Evolutionary conservation across 768 basidiomycete genomes (phyloP), one percentile per base, ranked within the genome.

Genomic region (Xerocomus spinulosus): DNA sequence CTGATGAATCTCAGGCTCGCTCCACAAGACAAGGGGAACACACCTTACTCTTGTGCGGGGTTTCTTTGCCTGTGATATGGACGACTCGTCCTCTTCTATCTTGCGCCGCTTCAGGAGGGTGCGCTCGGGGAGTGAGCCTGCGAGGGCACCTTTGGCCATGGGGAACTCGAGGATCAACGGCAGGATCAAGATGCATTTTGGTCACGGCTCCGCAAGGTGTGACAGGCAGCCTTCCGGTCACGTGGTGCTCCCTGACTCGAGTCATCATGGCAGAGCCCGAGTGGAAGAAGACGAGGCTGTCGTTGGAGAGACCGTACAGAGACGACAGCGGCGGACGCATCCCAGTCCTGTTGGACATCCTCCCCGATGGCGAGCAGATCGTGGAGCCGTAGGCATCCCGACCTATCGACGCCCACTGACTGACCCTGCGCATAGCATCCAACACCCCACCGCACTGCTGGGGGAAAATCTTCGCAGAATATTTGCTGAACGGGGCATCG

Each of bases 281-380:
- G 9, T 85, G 81, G 78, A 82, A 77, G 59, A 75, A 75, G 52
- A 70, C 83, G 30, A 82, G 69, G 50, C 69, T 91, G 9, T 83
- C 87, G 2, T 74, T 92, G 26, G 89, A 92, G 61, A 73, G 81
- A 32, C 87, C 86, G 0, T 90, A 90, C 70, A 89, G 84, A 64
- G 84, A 89, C 58, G 88, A 92, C 54, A 67, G 75, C 30, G 87
- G 85, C 8, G 70, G 77, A 37, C 73, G 60, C 9, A 78, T 91
- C 24, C 83, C 79, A 21, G 70, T 73, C 5, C 68, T 92, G 24
- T 68, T 76, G 23, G 88, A 92, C 58, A 86, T 92, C 46, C 74
- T 77, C 7, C 72, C 77, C 21, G 82, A 87, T 35, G 86, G 88
- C 32, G 75, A 81, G 52, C 77, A 79, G 44, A 68, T 85, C 39